These are phyloP conservation scores for Dendrobium nobile DNA, from an alignment of 106 monocot genomes.

Conservation along the genomic window DNA sequence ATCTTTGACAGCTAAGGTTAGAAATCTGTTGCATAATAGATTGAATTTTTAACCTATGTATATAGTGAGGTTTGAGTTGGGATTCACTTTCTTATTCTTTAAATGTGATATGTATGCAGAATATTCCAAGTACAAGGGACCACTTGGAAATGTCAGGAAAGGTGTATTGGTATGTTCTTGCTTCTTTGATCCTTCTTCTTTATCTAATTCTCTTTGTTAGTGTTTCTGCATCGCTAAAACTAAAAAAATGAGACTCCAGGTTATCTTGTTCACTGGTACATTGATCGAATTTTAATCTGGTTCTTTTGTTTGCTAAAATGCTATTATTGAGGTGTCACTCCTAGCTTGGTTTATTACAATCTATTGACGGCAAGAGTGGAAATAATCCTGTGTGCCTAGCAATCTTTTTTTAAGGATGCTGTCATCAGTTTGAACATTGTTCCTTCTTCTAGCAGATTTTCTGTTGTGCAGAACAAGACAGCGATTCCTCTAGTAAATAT, in stretches of 20 bases:
- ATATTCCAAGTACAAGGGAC: constrained; percentile 78
- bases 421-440: not conserved
- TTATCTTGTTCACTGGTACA: not conserved
- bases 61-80: not conserved
- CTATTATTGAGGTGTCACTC: not conserved
- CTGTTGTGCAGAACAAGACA: no score
- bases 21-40: not conserved
- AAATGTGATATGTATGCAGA: constrained; percentile 26
- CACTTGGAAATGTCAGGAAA: constrained; percentile 94
- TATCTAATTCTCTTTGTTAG: not conserved
- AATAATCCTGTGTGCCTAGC: not conserved
- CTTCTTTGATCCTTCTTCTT: not conserved
- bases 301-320: not conserved
- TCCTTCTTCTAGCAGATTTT: not conserved
- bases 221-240: not conserved
- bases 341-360: not conserved
- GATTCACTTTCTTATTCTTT: not conserved
- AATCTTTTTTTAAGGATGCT: not conserved
- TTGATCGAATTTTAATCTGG: not conserved
- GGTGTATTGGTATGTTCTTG: constrained; percentile 76
- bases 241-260: not conserved
- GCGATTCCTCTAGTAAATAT: no score
- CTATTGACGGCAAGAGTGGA: not conserved
- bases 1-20: not conserved
- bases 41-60: not conserved